These are phyloP conservation scores for Cornus suecica DNA, from an alignment of 148 eudicot species.

Conservation along the genomic window DNA sequence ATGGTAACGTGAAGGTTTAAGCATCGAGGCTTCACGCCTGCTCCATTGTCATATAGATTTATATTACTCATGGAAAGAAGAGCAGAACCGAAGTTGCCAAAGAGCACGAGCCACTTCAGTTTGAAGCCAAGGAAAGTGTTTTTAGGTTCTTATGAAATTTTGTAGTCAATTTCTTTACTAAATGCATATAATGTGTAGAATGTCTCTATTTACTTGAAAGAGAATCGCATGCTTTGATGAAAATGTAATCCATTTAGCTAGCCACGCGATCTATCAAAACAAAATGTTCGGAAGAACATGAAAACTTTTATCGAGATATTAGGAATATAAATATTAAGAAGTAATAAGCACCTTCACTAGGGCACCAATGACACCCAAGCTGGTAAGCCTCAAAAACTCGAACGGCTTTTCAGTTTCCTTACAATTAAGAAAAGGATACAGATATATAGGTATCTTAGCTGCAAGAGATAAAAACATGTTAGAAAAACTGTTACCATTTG, in stretches of 20 bases:
- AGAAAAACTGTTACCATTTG: not conserved
- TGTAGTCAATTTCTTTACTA: not conserved
- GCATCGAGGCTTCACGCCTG: not conserved
- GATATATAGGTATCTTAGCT: constrained; percentile 18
- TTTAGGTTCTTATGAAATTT: not conserved
- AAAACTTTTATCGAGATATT: not conserved
- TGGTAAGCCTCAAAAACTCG: constrained; percentile 19
- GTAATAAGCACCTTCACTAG: constrained; percentile 22
- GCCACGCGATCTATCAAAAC: too few relatives aligned
- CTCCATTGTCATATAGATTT: not conserved
- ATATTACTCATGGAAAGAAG: not conserved
- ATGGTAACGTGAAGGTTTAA: not conserved
- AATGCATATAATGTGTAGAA: not conserved
- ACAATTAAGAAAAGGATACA: constrained; percentile 19
- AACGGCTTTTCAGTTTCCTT: constrained; percentile 12
- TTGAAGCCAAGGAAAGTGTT: not conserved
- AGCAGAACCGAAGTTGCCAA: not conserved
- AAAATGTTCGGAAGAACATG: not conserved
- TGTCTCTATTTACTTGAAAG: not conserved
- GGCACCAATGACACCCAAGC: constrained; percentile 25
- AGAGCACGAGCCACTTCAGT: not conserved
- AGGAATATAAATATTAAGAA: not conserved
- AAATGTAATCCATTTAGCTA: not conserved
- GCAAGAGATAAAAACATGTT: constrained; percentile 3
- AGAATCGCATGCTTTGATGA: not conserved